A percentile compares a stretch with the other conserved stretches of the same genome.
phyloP scores from a whole-genome alignment of 1,284 basidiomycete species.

The Cutaneotrichosporon cavernicola region DNA sequence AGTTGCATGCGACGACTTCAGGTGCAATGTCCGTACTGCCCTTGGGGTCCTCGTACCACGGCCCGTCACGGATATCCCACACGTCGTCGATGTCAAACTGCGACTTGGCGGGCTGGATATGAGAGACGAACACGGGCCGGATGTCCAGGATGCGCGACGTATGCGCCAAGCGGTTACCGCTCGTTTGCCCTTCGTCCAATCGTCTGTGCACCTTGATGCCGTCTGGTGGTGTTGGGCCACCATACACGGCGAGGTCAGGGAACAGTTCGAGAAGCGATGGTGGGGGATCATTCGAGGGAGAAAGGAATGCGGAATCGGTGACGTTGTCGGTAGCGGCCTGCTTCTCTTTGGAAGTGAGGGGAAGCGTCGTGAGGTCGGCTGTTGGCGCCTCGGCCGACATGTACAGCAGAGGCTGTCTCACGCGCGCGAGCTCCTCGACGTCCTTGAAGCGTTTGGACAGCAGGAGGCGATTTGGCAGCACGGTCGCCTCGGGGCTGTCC shows the following conservation, averaged over 20 bases:
- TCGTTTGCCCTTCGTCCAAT: constrained; percentile 55
- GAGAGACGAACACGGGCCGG: constrained; percentile 59
- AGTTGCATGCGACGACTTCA: constrained; percentile 38
- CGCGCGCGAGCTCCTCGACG: constrained; percentile 33
- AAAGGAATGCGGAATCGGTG: neutral
- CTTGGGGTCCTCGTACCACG: constrained; percentile 54
- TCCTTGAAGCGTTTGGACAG: constrained; percentile 43
- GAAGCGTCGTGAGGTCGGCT: constrained; percentile 38
- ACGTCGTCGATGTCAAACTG: constrained; percentile 40
- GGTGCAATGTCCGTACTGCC: constrained; percentile 40
- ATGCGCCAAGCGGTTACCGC: constrained; percentile 54
- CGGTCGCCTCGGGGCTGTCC: constrained; percentile 24
- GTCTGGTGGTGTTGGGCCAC: constrained; percentile 42
- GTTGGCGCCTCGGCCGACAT: constrained; percentile 35
- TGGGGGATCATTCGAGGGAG: constrained; percentile 23
- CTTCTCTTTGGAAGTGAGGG: constrained; percentile 15
- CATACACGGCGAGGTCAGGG: constrained; percentile 57
- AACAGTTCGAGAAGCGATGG: constrained; percentile 54
- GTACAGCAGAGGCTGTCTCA: constrained; percentile 41
- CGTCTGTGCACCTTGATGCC: constrained; percentile 54
- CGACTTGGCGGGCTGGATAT: constrained; percentile 58
- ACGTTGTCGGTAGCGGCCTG: neutral
- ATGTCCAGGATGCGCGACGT: constrained; percentile 59
- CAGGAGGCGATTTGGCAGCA: constrained; percentile 39
- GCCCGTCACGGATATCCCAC: constrained; percentile 55